Conservation (phyloP, 208 protist species). For the Vickermania spadyakhi region DNA sequence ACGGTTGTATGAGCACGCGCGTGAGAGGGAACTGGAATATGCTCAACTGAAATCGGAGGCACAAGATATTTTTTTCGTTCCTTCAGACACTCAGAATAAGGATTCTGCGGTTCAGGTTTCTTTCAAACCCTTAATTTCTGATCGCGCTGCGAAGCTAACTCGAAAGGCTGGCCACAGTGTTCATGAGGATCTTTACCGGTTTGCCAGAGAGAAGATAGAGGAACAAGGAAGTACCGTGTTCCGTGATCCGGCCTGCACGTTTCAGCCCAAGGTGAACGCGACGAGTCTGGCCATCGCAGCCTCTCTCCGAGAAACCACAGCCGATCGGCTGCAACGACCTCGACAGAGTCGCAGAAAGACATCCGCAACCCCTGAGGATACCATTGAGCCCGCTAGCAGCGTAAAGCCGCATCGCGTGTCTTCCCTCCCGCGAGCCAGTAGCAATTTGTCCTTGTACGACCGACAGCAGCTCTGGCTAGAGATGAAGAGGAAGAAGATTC, state of each 20-base stretch:
- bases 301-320: slow-evolving; percentile 21
- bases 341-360: background rate
- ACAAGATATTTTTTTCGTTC: no score
- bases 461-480: slow-evolving; percentile 16
- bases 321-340: slow-evolving; percentile 22
- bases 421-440: background rate
- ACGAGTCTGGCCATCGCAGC: slow-evolving; percentile 33
- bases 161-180: slow-evolving; percentile 11
- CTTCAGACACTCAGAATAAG: no score
- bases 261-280: slow-evolving; percentile 28
- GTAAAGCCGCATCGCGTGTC: background rate
- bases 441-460: background rate
- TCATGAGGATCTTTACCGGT: slow-evolving; percentile 30
- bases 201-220: slow-evolving; percentile 6
- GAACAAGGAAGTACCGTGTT: background rate
- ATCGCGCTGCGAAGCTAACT: slow-evolving; percentile 18
- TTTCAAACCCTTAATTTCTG: slow-evolving; percentile 16
- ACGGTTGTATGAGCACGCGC: slow-evolving; percentile 23
- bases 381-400: slow-evolving; percentile 16
- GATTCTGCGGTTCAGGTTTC: background rate
- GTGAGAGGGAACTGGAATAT: slow-evolving; percentile 11
- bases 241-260: slow-evolving; percentile 3
- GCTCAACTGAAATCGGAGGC: background rate
- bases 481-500: slow-evolving; percentile 12
- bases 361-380: slow-evolving; percentile 8